Evolutionary conservation across 148 eudicot genomes (phyloP).

Genomic region (Rhododendron ferrugineum): DNA sequence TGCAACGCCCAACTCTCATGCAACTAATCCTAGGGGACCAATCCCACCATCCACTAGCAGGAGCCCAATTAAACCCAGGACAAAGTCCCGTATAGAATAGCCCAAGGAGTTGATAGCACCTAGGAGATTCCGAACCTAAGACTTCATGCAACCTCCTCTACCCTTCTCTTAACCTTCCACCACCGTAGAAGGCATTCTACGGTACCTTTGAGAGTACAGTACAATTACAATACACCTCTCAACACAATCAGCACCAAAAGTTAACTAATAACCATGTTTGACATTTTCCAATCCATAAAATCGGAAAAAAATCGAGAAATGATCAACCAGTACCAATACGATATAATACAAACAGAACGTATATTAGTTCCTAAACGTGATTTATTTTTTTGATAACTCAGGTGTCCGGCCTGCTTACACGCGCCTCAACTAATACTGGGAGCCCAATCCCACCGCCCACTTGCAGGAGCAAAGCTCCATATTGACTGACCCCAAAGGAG

Average conservation of each 20-base stretch:
- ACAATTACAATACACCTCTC: background rate
- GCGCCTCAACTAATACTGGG: too few relatives aligned
- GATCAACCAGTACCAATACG: background rate
- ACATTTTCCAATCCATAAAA: background rate
- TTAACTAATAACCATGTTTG: background rate
- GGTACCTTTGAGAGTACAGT: background rate
- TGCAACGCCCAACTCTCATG: background rate
- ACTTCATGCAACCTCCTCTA: background rate
- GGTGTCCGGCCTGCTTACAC: too few relatives aligned
- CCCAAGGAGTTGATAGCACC: background rate
- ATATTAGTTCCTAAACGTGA: background rate
- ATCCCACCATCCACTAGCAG: background rate
- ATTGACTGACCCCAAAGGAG: too few relatives aligned
- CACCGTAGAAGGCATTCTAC: background rate
- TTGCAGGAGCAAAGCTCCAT: too few relatives aligned
- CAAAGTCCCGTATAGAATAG: background rate
- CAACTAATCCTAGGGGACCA: background rate
- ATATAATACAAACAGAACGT: background rate
- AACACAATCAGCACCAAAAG: background rate
- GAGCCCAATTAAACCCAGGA: background rate
- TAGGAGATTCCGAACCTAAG: background rate
- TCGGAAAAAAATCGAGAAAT: background rate
- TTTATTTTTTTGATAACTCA: background rate
- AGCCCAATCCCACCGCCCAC: too few relatives aligned
- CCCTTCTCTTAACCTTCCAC: background rate